Percentiles rank a stretch among this genome's conserved stretches.
These are phyloP conservation scores for Monosporozyma solicola DNA, from an alignment of 805 yeast genomes.

Conservation along the genomic window DNA sequence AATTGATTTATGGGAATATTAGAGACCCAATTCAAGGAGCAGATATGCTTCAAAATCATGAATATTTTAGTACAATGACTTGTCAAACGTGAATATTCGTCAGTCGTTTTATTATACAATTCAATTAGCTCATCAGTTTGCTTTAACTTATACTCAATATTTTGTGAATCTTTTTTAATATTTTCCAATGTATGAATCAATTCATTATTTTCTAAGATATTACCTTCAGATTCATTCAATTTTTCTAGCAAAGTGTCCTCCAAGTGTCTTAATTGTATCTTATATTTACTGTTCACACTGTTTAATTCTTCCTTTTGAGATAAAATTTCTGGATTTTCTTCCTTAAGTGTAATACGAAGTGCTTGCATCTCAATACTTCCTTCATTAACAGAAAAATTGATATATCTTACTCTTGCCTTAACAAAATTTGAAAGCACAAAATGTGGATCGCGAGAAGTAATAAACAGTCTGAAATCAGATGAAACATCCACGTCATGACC, in stretches of 20 bases:
- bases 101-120: conserved; percentile 41
- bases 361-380: conserved; percentile 57
- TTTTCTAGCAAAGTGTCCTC: conserved; percentile 53
- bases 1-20: conserved; percentile 45
- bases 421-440: conserved; percentile 44
- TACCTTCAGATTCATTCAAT: conserved; percentile 48
- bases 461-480: conserved; percentile 47
- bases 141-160: conserved; percentile 42
- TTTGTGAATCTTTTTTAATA: conserved; percentile 53
- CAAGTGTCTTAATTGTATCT: conserved; percentile 41
- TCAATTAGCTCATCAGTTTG: conserved; percentile 49
- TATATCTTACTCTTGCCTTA: conserved; percentile 49
- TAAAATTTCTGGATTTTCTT: conserved; percentile 61
- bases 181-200: conserved; percentile 52
- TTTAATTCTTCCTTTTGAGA: conserved; percentile 44
- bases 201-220: conserved; percentile 58
- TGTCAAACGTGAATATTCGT: conserved; percentile 47
- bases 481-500: conserved; percentile 58
- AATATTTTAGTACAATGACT: conserved; percentile 44
- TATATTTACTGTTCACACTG: conserved; percentile 51
- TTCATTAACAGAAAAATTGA: conserved; percentile 68
- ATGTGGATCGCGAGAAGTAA: conserved; percentile 53
- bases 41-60: conserved; percentile 36
- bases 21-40: conserved; percentile 43
- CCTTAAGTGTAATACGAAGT: conserved; percentile 44